phyloP scores from a whole-genome alignment of 352 stramenopile species.

The Saprolegnia diclina region DNA sequence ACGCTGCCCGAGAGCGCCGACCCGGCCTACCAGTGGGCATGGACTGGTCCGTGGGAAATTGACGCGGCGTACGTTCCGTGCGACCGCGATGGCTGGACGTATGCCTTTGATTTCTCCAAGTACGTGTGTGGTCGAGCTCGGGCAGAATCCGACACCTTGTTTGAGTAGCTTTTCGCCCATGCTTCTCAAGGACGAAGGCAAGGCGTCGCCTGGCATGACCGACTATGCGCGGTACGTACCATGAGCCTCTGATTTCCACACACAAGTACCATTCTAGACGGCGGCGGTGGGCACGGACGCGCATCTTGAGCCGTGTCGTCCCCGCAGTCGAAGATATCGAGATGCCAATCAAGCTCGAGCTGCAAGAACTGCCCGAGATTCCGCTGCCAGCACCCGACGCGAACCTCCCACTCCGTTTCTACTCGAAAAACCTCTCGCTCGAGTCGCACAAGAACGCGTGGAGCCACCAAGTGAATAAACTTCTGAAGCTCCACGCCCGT shows the following conservation, averaged over 20 bases:
- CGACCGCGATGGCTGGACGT: conserved; percentile 64
- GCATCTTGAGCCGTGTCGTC: conserved; percentile 31
- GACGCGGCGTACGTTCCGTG: conserved; percentile 49
- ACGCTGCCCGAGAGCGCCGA: conserved; percentile 44
- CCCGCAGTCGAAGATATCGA: neutral
- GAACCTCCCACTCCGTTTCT: neutral
- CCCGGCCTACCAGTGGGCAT: conserved; percentile 36
- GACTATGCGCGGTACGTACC: conserved; percentile 13
- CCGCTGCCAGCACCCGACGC: neutral
- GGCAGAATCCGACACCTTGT: neutral
- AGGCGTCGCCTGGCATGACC: neutral
- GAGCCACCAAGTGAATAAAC: neutral
- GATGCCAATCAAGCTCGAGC: neutral
- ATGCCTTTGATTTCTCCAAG: conserved; percentile 75
- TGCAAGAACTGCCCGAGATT: neutral
- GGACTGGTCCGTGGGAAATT: conserved; percentile 55
- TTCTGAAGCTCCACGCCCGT: neutral
- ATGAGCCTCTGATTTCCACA: neutral
- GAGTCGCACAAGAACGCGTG: neutral
- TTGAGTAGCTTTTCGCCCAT: conserved; percentile 13
- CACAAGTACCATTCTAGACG: conserved; percentile 23
- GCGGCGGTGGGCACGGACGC: conserved; percentile 55
- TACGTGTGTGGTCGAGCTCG: conserved; percentile 14
- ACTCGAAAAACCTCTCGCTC: neutral
- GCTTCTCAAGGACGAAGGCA: conserved; percentile 16